Evolutionary conservation across 1,284 basidiomycete species (phyloP), one percentile per base, ranked within the genome.

Genomic region (Bjerkandera adusta): DNA sequence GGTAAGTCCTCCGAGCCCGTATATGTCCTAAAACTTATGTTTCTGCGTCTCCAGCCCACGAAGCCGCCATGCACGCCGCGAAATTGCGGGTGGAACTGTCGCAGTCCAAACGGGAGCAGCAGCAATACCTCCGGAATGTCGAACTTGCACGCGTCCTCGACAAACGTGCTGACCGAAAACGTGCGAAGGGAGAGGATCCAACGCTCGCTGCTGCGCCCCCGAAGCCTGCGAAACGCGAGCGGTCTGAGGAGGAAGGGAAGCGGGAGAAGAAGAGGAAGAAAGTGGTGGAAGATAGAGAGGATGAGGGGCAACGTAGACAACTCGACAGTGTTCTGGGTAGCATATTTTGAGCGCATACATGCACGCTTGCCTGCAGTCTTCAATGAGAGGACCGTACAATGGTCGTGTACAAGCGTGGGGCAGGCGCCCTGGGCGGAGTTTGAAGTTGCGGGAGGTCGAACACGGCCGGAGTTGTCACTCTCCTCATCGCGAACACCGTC

Each of bases 91-190:
- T 91, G 43, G 95, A 98, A 62, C 77, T 99, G 21, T 81, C 90
- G 0, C 90, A 95, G 60, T 93, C 92, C 18, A 85, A 81, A 56
- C 72, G 81, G 32, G 96, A 98, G 67, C 96, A 99, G 64, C 81
- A 83, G 42, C 92, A 96, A 48, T 99, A 99, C 68, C 77, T 99
- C 47, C 82, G 80, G 61, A 96, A 98, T 56, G 97, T 99, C 30
- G 97, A 98, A 63, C 79, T 96, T 15, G 95, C 95, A 1, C 81
- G 89, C n/a, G 83, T 96, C 25, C 71, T 95, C 58, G 84, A 89
- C 54, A 95, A 96, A 67, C 86, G 94, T 38, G 81, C 81, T 26
- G 83, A 85, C 53, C 85, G 83, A 63, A 91, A 78, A 56, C 64
- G 57, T 30, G 65, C 66, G 49, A 55, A 57, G 15, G 56, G 53